These are phyloP conservation scores for Trichoderma aggressivum DNA, from an alignment of 2,329 filamentous ascomycete species.

Conservation along the genomic window DNA sequence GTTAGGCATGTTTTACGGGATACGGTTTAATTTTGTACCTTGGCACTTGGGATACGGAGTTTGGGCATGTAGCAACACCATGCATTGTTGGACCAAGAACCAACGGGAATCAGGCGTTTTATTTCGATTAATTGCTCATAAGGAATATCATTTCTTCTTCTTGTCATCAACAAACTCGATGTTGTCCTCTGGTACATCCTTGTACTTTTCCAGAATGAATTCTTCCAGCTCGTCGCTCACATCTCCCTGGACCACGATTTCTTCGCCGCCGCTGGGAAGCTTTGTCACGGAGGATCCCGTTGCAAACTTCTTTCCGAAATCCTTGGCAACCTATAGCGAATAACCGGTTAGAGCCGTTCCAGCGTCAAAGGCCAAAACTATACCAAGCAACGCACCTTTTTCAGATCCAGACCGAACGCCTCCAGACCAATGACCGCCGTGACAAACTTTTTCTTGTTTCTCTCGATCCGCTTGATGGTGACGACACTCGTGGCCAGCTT, in stretches of 20 bases:
- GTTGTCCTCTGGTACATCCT: slow-evolving; percentile 89
- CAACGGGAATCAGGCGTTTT: not conserved
- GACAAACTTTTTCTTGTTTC: slow-evolving; percentile 96
- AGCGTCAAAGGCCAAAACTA: not conserved
- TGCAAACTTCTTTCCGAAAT: slow-evolving; percentile 97
- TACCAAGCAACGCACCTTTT: slow-evolving; percentile 57
- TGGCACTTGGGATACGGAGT: slow-evolving; percentile 14
- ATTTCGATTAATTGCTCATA: slow-evolving; percentile 7
- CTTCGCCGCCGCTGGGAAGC: slow-evolving; percentile 78
- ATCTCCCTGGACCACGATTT: slow-evolving; percentile 97
- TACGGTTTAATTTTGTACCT: not conserved
- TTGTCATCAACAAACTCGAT: slow-evolving; percentile 94
- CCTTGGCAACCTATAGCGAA: slow-evolving; percentile 69
- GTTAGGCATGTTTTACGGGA: not conserved
- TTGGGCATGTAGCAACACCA: slow-evolving; percentile 16
- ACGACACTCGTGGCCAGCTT: slow-evolving; percentile 79
- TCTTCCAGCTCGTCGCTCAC: slow-evolving; percentile 92
- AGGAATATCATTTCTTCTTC: slow-evolving; percentile 65
- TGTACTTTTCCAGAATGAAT: slow-evolving; percentile 84
- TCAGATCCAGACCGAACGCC: slow-evolving; percentile 85
- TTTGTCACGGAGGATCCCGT: slow-evolving; percentile 93
- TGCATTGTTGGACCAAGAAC: not conserved
- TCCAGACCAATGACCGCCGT: slow-evolving; percentile 90
- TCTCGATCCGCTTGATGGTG: slow-evolving; percentile 92
- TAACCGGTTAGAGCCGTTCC: not conserved